Evolutionary conservation across 140 eudicot species (phyloP).

Genomic region (Oenanthe javanica): DNA sequence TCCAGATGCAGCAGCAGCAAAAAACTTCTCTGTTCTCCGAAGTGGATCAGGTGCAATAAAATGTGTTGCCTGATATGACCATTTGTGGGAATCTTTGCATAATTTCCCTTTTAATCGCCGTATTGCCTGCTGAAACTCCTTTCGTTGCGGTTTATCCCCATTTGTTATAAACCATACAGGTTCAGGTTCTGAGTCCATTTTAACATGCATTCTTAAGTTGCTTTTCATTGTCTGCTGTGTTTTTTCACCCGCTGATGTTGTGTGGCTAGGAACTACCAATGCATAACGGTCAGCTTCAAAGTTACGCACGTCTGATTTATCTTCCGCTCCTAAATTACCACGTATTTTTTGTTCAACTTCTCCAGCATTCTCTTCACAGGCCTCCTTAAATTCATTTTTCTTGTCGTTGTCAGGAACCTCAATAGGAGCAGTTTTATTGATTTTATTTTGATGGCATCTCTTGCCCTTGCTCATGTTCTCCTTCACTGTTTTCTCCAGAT

Average conservation of each 20-base stretch:
- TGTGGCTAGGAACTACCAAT: not conserved
- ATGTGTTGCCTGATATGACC: conserved; percentile 99
- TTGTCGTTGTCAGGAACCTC: conserved; percentile 22
- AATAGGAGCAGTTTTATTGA: conserved; percentile 21
- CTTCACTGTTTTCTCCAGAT: conserved; percentile 18
- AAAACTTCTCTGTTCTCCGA: conserved; percentile 79
- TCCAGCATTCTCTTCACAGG: conserved; percentile 16
- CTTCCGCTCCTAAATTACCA: conserved; percentile 13
- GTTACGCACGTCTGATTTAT: conserved; percentile 10
- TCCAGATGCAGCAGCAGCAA: conserved; percentile 99
- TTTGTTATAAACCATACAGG: conserved; percentile 74
- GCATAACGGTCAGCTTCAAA: not conserved
- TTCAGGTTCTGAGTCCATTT: conserved; percentile 22
- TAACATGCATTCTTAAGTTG: not conserved
- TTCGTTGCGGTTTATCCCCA: conserved; percentile 72
- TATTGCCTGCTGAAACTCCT: conserved; percentile 70
- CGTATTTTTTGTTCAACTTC: conserved; percentile 15
- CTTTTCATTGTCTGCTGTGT: not conserved
- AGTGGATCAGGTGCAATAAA: conserved; percentile 85
- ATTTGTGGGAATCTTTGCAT: conserved; percentile 79
- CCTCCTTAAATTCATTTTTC: conserved; percentile 1
- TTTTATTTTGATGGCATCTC: conserved; percentile 28
- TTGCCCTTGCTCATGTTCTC: conserved; percentile 21
- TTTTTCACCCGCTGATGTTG: not conserved
- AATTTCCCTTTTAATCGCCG: conserved; percentile 61